phyloP scores from a whole-genome alignment of 2,329 filamentous ascomycete species.

The Botrytis cinerea region DNA sequence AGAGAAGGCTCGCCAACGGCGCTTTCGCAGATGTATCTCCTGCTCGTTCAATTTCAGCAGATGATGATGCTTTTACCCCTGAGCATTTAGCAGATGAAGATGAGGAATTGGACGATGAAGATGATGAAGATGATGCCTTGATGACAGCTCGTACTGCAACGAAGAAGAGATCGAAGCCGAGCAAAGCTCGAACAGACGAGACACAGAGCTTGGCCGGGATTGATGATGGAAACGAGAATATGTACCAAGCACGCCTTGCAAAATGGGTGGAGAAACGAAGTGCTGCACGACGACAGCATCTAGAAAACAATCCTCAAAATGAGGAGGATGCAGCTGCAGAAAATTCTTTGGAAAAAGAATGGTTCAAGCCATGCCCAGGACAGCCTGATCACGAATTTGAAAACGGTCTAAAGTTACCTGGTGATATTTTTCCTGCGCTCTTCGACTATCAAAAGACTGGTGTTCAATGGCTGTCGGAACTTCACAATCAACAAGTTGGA shows the following conservation, averaged over 20 bases:
- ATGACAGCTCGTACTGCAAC: conserved; percentile 43
- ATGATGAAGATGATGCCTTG: conserved; percentile 44
- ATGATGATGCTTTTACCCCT: conserved; percentile 39
- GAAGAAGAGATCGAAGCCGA: conserved; percentile 42
- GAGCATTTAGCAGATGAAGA: conserved; percentile 31
- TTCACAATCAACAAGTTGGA: conserved; percentile 86
- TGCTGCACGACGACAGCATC: conserved; percentile 53
- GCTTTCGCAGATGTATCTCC: conserved; percentile 34
- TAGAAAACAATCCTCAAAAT: conserved; percentile 43
- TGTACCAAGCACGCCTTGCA: conserved; percentile 74
- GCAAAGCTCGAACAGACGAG: conserved; percentile 38
- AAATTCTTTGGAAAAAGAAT: conserved; percentile 59
- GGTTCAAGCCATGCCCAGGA: conserved; percentile 84
- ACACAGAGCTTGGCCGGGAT: conserved; percentile 48
- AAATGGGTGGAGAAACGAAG: conserved; percentile 71
- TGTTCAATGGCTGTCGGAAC: conserved; percentile 92
- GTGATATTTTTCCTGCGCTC: conserved; percentile 87
- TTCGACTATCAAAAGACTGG: conserved; percentile 98
- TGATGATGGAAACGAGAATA: conserved; percentile 84
- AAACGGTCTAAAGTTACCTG: conserved; percentile 75
- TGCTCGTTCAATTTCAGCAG: conserved; percentile 33
- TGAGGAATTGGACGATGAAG: conserved; percentile 39
- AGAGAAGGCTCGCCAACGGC: conserved; percentile 47
- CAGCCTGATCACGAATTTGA: conserved; percentile 74
- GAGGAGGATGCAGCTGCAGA: conserved; percentile 48